Base-by-base conservation (phyloP, 148 eudicot genomes). In the Salicornia ramosissima region DNA sequence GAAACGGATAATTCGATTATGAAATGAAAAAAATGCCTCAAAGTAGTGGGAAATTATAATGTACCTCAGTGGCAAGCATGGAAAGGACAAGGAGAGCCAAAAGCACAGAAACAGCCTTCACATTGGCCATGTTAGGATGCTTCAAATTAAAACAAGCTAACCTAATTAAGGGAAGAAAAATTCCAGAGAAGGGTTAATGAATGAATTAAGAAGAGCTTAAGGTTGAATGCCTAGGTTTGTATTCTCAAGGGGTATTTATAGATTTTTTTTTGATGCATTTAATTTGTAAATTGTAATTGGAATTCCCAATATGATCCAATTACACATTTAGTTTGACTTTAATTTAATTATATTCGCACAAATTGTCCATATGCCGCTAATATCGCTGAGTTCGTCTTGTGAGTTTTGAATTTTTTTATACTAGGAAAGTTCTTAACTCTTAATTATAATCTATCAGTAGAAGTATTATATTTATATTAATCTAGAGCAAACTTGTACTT, bases 121-220 rank as follows among this genome's bases (percentile, higher is more conserved):
- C 8, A 55, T 49, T 60, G 18, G 63, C 68, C 80, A 71, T 76
- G 45, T 61, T n/a, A n/a, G n/a, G n/a, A n/a, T 45, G 31, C 63
- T 56, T 58, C 65, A 58, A 58, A 30, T n/a, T n/a, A n/a, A n/a
- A n/a, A n/a, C n/a, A n/a, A n/a, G n/a, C n/a, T n/a, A n/a, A n/a
- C n/a, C n/a, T n/a, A n/a, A n/a, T n/a, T n/a, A n/a, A n/a, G n/a
- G 26, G 30, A 10, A 4, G 3, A 15, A 9, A 24, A 30, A 2
- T 14, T 16, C 5, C 14, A 14, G 63, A 56, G 63, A 28, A 30
- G 8, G 34, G 19, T 66, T 36, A 8, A 36, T 36, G 42, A 28
- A 26, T 18, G 13, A 28, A 5, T 19, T n/a, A 42, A 26, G 13
- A 22, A 68, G 25, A 45, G 55, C 31, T 71, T 61, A 65, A 28